Evolutionary conservation across 768 basidiomycete species (phyloP).

Genomic region (Pholiota conissans): DNA sequence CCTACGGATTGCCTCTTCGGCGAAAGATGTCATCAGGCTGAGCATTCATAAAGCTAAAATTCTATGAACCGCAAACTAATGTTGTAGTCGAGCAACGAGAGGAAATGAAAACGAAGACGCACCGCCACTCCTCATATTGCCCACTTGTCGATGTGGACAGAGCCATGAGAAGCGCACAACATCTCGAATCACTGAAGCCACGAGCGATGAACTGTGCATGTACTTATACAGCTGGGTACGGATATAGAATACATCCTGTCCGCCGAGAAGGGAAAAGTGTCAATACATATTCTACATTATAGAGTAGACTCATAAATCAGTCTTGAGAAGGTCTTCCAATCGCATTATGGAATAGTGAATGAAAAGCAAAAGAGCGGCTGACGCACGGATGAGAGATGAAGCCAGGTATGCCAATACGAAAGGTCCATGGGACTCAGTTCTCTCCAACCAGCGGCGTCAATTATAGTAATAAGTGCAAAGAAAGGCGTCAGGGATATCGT

Average conservation of each 20-base stretch:
- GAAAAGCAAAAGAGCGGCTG: slow-evolving; percentile 8
- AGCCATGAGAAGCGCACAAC: background rate
- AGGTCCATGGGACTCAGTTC: background rate
- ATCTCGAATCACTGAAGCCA: background rate
- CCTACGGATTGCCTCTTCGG: background rate
- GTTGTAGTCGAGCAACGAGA: background rate
- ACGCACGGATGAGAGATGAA: slow-evolving; percentile 6
- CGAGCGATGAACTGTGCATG: background rate
- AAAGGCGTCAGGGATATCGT: slow-evolving; percentile 16
- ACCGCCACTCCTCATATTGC: background rate
- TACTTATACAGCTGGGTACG: background rate
- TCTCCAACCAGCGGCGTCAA: slow-evolving; percentile 11
- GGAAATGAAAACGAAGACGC: background rate
- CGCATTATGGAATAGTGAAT: slow-evolving; percentile 10
- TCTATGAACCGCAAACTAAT: background rate
- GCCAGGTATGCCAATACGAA: background rate
- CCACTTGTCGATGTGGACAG: background rate
- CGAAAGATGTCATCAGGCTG: background rate
- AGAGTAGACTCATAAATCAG: slow-evolving; percentile 10
- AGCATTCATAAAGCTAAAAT: background rate
- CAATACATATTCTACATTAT: slow-evolving; percentile 20
- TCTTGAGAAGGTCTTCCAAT: slow-evolving; percentile 9
- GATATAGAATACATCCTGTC: slow-evolving; percentile 18
- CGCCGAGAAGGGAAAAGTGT: slow-evolving; percentile 13
- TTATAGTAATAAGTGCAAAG: background rate